phyloP scores from a whole-genome alignment of 192 early-diverging fungal species.

The Geosiphon pyriformis region DNA sequence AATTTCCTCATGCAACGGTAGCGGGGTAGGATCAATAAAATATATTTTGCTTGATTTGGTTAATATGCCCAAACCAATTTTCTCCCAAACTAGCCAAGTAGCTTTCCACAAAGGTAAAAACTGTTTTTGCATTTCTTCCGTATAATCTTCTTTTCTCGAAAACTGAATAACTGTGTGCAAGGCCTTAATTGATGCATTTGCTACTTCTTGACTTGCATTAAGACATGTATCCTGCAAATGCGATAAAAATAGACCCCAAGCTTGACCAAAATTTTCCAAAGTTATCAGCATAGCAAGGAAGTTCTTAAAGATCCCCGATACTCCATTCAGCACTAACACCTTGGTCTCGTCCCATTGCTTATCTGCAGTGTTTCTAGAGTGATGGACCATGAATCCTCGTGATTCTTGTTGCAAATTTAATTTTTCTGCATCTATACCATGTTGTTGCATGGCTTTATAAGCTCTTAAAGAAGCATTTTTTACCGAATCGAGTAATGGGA shows the following conservation, averaged over 20 bases:
- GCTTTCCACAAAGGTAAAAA: conserved; percentile 52
- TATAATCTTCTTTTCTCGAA: conserved; percentile 9
- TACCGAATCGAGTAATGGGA: conserved; percentile 73
- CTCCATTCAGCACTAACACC: conserved; percentile 64
- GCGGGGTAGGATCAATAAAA: conserved; percentile 22
- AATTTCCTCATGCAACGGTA: conserved; percentile 16
- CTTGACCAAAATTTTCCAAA: conserved; percentile 59
- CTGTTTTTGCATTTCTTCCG: conserved; percentile 24
- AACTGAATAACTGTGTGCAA: conserved; percentile 55
- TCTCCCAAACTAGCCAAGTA: conserved; percentile 65
- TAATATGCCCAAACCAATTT: conserved; percentile 62
- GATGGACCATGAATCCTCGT: conserved; percentile 44
- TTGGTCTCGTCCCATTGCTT: conserved; percentile 93
- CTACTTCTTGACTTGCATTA: conserved; percentile 66
- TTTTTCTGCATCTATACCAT: conserved; percentile 29
- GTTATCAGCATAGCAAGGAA: conserved; percentile 59
- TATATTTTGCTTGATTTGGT: conserved; percentile 22
- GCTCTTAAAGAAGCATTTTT: conserved; percentile 47
- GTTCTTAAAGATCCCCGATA: conserved; percentile 60
- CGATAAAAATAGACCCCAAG: conserved; percentile 64
- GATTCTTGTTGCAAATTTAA: conserved; percentile 35
- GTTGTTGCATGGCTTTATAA: conserved; percentile 33
- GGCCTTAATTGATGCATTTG: conserved; percentile 67
- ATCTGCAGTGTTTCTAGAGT: conserved; percentile 52
- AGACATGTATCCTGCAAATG: conserved; percentile 68